Evolutionary conservation across 306 rosid genomes (phyloP).

Genomic region (Astragalus membranaceus): DNA sequence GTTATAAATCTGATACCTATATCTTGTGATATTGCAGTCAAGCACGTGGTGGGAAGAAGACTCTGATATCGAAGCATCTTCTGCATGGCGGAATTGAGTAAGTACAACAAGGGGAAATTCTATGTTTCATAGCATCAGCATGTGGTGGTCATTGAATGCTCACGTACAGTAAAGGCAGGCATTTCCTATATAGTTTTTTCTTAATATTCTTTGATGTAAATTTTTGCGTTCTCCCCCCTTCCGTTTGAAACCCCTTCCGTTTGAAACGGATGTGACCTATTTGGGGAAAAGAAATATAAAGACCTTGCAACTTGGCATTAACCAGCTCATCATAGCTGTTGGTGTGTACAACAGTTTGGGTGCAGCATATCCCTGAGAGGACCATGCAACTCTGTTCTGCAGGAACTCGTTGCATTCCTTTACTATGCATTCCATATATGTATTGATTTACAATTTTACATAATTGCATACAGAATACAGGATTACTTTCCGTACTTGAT

Average conservation of each 20-base stretch:
- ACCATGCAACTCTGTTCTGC: neutral
- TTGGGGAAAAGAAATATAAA: neutral
- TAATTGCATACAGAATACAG: no score
- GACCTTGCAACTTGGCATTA: neutral
- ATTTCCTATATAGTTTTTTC: neutral
- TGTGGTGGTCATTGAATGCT: slow-evolving; percentile 9
- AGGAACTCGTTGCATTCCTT: neutral
- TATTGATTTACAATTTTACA: neutral
- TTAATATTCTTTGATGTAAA: slow-evolving; percentile 3
- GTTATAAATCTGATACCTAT: slow-evolving; percentile 9
- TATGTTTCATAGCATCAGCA: slow-evolving; percentile 1
- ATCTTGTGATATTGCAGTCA: slow-evolving; percentile 39
- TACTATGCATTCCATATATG: neutral
- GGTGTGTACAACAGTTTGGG: neutral
- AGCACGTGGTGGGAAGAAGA: slow-evolving; percentile 99
- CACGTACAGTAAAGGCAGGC: neutral
- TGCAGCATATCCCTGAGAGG: neutral
- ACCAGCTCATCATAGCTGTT: neutral
- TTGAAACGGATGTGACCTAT: neutral
- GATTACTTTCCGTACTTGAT: no score
- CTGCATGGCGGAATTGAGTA: slow-evolving; percentile 81
- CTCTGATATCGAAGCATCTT: slow-evolving; percentile 62
- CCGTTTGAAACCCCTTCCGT: neutral
- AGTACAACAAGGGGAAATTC: neutral
- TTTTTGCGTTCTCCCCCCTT: neutral